Conservation (phyloP, 768 basidiomycete genomes). For the Udeniomyces megalosporus region DNA sequence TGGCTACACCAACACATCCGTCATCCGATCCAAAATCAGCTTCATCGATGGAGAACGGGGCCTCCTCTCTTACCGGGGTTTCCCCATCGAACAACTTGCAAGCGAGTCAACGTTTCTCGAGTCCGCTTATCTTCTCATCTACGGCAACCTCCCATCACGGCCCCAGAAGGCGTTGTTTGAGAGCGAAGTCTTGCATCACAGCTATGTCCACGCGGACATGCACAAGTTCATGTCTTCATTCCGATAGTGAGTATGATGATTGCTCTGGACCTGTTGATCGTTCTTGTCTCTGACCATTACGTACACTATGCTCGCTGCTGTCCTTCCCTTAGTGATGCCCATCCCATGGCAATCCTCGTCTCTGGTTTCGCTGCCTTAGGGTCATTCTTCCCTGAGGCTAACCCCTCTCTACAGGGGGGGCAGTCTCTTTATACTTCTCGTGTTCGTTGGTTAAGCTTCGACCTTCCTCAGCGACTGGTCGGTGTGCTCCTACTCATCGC, state of each 20-base stretch:
- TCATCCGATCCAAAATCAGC: constrained; percentile 41
- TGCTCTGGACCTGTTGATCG: no score
- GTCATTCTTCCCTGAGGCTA: constrained; percentile 41
- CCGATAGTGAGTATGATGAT: not conserved
- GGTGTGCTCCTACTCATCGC: no score
- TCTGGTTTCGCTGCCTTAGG: constrained; percentile 67
- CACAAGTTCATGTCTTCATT: not conserved
- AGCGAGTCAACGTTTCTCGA: constrained; percentile 65
- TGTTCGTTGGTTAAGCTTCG: no score
- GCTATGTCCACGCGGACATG: constrained; percentile 73
- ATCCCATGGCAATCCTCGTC: constrained; percentile 6
- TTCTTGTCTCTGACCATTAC: no score
- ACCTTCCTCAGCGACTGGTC: no score
- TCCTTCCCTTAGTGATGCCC: not conserved
- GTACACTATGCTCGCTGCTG: no score
- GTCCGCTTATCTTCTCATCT: constrained; percentile 71
- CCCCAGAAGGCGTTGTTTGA: constrained; percentile 37
- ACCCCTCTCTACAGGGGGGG: constrained; percentile 65
- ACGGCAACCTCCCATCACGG: constrained; percentile 43
- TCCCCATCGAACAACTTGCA: constrained; percentile 83
- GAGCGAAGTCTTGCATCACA: constrained; percentile 62
- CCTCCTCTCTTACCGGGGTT: constrained; percentile 43
- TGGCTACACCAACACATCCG: constrained; percentile 39
- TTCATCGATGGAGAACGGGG: constrained; percentile 83
- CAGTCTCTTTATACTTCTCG: constrained; percentile 23